These are phyloP conservation scores for Lachnellula hyalina DNA, from an alignment of 2,329 filamentous ascomycete genomes.

Conservation along the genomic window DNA sequence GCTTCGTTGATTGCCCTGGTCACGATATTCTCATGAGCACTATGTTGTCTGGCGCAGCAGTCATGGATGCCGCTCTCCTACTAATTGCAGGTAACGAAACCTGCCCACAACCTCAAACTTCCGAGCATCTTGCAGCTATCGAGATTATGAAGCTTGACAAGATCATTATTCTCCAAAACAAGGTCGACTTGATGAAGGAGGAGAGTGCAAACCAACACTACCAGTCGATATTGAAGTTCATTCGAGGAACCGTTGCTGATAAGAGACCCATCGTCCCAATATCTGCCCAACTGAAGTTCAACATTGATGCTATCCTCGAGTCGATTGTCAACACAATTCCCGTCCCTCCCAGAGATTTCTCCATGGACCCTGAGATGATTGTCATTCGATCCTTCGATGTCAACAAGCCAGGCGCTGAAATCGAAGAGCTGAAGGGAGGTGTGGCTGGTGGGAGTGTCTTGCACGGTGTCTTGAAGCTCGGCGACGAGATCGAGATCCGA, in stretches of 20 bases:
- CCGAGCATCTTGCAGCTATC: slow-evolving; percentile 96
- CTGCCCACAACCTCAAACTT: slow-evolving; percentile 96
- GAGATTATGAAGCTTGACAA: slow-evolving; percentile 99
- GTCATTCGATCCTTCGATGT: slow-evolving; percentile 99
- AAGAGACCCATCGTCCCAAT: slow-evolving; percentile 95
- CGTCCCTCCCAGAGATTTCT: slow-evolving; percentile 85
- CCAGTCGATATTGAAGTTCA: slow-evolving; percentile 97
- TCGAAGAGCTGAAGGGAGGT: slow-evolving; percentile 96
- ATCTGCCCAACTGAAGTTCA: slow-evolving; percentile 97
- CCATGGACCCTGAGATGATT: slow-evolving; percentile 93
- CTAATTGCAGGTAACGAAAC: slow-evolving; percentile 98
- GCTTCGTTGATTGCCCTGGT: slow-evolving; percentile 96
- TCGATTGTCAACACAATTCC: slow-evolving; percentile 93
- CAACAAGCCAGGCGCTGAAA: slow-evolving; percentile 98
- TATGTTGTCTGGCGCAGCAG: slow-evolving; percentile 97
- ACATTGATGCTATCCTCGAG: slow-evolving; percentile 97
- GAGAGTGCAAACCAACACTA: slow-evolving; percentile 91
- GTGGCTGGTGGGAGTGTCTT: slow-evolving; percentile 96
- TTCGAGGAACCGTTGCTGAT: slow-evolving; percentile 92
- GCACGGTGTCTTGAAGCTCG: slow-evolving; percentile 92
- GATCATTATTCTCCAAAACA: slow-evolving; percentile 99
- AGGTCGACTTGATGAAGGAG: slow-evolving; percentile 97
- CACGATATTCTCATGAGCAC: slow-evolving; percentile 99
- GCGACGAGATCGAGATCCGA: slow-evolving; percentile 96
- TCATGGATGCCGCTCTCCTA: slow-evolving; percentile 97